Conservation (phyloP, 371 early-diverging fungal species). For the Mucor plumbeus region DNA sequence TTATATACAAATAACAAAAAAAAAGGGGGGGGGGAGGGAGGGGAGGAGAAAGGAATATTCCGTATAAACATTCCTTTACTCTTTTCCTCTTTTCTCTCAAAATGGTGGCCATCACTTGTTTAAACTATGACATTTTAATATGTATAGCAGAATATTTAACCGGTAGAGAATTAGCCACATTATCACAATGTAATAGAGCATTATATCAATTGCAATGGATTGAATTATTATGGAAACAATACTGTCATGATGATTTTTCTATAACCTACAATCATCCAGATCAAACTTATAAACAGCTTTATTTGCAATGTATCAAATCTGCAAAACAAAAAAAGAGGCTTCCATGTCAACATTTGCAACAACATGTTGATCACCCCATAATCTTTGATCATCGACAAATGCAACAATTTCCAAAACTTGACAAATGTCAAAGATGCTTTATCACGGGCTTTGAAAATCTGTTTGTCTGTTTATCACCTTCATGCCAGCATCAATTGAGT, state of each 20-base stretch:
- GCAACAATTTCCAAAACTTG: neutral
- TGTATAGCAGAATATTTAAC: slow-evolving; percentile 14
- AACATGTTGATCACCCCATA: neutral
- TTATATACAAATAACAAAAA: neutral
- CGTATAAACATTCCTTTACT: neutral
- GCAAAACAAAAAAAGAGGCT: slow-evolving; percentile 15
- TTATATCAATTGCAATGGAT: slow-evolving; percentile 10
- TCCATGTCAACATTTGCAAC: slow-evolving; percentile 30
- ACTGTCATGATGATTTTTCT: slow-evolving; percentile 26
- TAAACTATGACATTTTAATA: slow-evolving; percentile 7
- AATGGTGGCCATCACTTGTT: neutral
- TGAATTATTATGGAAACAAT: slow-evolving; percentile 32
- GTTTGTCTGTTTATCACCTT: slow-evolving; percentile 28
- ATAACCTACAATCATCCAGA: slow-evolving; percentile 37
- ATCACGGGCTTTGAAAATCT: slow-evolving; percentile 20
- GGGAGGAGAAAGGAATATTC: neutral
- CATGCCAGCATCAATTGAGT: slow-evolving; percentile 18
- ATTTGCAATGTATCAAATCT: slow-evolving; percentile 11
- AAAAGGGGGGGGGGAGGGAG: neutral
- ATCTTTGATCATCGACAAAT: neutral
- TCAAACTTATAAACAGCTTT: slow-evolving; percentile 30
- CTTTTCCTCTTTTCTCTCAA: neutral
- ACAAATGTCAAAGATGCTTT: slow-evolving; percentile 7
- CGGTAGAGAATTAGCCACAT: neutral
- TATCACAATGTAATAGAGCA: slow-evolving; percentile 8